phyloP scores from a whole-genome alignment of 1,284 basidiomycete species.

The Boletellus sp. region DNA sequence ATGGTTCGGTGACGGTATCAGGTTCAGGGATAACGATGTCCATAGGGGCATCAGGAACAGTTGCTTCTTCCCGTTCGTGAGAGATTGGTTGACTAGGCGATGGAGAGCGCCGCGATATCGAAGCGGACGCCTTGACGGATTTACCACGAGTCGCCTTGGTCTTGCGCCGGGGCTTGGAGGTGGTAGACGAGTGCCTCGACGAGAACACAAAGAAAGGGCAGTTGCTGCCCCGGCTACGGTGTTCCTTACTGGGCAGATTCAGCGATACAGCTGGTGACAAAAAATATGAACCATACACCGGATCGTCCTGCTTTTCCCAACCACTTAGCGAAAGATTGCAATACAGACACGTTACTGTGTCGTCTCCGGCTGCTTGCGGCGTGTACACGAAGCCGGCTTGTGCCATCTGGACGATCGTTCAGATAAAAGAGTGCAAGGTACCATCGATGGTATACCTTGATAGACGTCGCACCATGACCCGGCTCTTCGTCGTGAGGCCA shows the following conservation, averaged over 20 bases:
- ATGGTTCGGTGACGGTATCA: background rate
- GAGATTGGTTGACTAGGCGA: conserved; percentile 9
- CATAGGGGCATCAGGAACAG: background rate
- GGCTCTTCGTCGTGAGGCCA: conserved; percentile 72
- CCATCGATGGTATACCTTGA: conserved; percentile 49
- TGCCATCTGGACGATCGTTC: conserved; percentile 57
- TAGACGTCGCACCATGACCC: conserved; percentile 66
- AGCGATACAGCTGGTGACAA: conserved; percentile 5
- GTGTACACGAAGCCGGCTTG: conserved; percentile 79
- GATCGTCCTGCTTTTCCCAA: conserved; percentile 81
- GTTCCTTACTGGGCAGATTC: conserved; percentile 52
- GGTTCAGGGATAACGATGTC: background rate
- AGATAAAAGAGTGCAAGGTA: conserved; percentile 1
- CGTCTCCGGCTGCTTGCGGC: conserved; percentile 60
- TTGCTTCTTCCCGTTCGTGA: background rate
- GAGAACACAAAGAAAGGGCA: conserved; percentile 52
- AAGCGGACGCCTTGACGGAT: conserved; percentile 17
- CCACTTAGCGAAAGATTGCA: conserved; percentile 72
- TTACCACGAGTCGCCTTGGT: conserved; percentile 19
- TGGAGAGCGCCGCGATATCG: conserved; percentile 12
- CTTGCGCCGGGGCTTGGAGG: conserved; percentile 25
- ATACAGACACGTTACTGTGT: conserved; percentile 76
- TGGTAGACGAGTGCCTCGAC: conserved; percentile 9
- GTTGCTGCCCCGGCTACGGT: conserved; percentile 53
- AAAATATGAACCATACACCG: conserved; percentile 48